Percentiles rank a stretch among this genome's conserved stretches.
These are phyloP conservation scores for Hydnomerulius pinastri DNA, from an alignment of 768 basidiomycete genomes.

Conservation along the genomic window DNA sequence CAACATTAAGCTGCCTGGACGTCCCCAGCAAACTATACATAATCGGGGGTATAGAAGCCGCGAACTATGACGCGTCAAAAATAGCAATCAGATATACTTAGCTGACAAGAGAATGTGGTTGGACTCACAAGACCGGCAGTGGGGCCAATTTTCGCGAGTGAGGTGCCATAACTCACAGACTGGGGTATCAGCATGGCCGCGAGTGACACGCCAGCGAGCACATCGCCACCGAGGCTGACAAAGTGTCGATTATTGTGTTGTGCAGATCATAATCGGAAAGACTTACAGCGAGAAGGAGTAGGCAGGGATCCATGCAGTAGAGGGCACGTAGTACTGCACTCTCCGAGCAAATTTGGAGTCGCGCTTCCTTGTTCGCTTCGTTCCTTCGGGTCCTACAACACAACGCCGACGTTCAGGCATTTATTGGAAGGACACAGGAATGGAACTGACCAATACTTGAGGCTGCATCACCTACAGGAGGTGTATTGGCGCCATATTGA, in stretches of 20 bases:
- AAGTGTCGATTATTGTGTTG: conserved; percentile 1
- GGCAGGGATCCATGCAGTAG: conserved; percentile 75
- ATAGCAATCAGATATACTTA: not conserved
- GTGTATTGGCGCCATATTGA: conserved; percentile 18
- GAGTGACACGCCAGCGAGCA: conserved; percentile 85
- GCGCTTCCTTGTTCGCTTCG: conserved; percentile 16
- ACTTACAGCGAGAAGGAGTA: conserved; percentile 71
- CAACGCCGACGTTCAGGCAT: not conserved
- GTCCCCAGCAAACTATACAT: conserved; percentile 90
- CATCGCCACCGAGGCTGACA: conserved; percentile 60
- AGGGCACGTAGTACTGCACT: conserved; percentile 76
- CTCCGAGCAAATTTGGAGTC: conserved; percentile 44
- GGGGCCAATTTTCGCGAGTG: conserved; percentile 83
- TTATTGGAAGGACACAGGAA: not conserved
- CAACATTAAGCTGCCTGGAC: conserved; percentile 78
- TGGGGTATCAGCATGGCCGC: conserved; percentile 84
- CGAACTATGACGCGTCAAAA: conserved; percentile 50
- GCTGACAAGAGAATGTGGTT: not conserved
- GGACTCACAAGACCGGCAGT: conserved; percentile 76
- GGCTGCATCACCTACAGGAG: conserved; percentile 14
- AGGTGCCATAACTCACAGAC: conserved; percentile 89
- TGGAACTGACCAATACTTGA: conserved; percentile 21
- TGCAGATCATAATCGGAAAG: not conserved
- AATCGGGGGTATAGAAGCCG: conserved; percentile 85
- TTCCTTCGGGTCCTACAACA: conserved; percentile 10